Evolutionary conservation across 495 filamentous ascomycete species (phyloP), one percentile per base, ranked within the genome.

Genomic region (Lophiostoma macrostomum): DNA sequence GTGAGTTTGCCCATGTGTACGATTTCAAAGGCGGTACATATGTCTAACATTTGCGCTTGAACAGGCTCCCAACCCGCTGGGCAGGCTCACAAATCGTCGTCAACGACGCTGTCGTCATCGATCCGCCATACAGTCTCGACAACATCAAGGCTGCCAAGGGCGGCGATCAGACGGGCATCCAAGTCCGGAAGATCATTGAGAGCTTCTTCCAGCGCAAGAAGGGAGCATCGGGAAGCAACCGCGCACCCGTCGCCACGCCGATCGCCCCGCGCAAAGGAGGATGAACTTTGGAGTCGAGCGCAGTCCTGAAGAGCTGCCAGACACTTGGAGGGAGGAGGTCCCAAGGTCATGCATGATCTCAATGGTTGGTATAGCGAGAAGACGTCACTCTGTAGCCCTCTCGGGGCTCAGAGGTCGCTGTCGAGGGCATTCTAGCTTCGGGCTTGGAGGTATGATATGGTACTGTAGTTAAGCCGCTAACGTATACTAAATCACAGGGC

Each of bases 101-200:
- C 20, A 76, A 77, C 37, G 82, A 85, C 60, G 72, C 75, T n/a
- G 82, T 87, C 25, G 64, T 80, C 23, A 81, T 88, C 52, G 66
- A 75, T 11, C 65, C 75, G 5, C 84, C 83, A 3, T 87, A 86
- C 63, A 75, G 72, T 3, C 66, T 74, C 24, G 81, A 83, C 28
- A 78, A 82, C 39, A 83, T 82, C 57, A 73, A 70, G 54, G 69
- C 75, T 64, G 71, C 43, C 69, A 74, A 58, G 71, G 76, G 61
- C 69, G 77, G 64, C 70, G 71, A 47, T 67, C 74, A 62, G 75
- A 58, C 75, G 31, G 66, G 86, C 31, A 67, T 63, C 30, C 74
- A 80, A 51, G 80, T 87, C 23, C 79, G 77, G 68, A 85, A 84
- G 65, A 80, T 84, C 68, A 80, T 87, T 56, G 67, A 70, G 48